Evolutionary conservation across 2,329 filamentous ascomycete species (phyloP), one percentile per base, ranked within the genome.

Genomic region (Mycosphaerelloides madeirae): DNA sequence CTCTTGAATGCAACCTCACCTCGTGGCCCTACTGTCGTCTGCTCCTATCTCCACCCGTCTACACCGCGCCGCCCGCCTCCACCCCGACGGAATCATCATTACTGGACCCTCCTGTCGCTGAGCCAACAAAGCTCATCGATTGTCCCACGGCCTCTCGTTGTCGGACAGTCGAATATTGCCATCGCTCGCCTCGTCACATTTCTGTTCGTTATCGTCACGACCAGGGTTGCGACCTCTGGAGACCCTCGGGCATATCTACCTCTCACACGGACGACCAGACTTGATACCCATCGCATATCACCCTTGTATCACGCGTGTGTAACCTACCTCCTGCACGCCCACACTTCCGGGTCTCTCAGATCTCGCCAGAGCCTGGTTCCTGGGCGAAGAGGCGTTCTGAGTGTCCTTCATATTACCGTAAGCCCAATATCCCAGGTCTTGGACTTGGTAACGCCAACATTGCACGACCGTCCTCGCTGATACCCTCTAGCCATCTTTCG

Each of bases 271-370:
- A 3, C 33, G 43, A 51, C 49, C 46, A 42, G 43, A 54, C 47
- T 25, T 41, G 41, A 44, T 45, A 46, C 38, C 52, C 46, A 43
- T 56, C 54, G 53, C 49, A 44, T 46, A 49, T 52, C 53, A 58
- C 49, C 50, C 52, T 58, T 52, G 59, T 62, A 50, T 47, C 41
- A 63, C 61, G 41, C 40, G 42, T 39, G 59, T 65, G 69, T 69
- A 60, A 64, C 68, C 68, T 68, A 60, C 63, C 65, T 61, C 68
- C 67, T 72, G 68, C 69, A 65, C 69, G 65, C 69, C 68, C 69
- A 66, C 66, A 64, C 65, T 66, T 64, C 53, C 63, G 68, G 69
- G 65, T 52, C 58, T 48, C 29, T 62, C 62, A 58, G 67, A 62
- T 61, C 58, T 58, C 53, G 64, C 64, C 55, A 49, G 48, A 18